phyloP scores from a whole-genome alignment of 202 grass and related monocot species.

The Zizania palustris region DNA sequence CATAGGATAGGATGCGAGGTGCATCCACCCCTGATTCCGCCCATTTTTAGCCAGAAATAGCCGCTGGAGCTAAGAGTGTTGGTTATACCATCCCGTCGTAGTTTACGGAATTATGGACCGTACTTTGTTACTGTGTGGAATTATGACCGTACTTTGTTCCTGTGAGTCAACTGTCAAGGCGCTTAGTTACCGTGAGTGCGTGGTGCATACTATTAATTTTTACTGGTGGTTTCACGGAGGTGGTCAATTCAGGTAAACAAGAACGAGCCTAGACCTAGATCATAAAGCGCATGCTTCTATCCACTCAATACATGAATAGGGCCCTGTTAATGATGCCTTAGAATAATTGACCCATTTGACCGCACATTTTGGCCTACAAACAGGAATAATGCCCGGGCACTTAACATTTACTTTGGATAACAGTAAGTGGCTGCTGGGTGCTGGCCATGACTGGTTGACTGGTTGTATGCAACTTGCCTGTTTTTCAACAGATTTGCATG shows the following conservation, averaged over 20 bases:
- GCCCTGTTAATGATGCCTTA: slow-evolving; percentile 23
- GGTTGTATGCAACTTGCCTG: neutral
- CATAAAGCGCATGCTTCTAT: neutral
- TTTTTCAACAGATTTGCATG: slow-evolving; percentile 9
- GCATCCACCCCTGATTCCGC: slow-evolving; percentile 29
- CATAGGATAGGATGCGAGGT: slow-evolving; percentile 2
- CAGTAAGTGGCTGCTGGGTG: slow-evolving; percentile 25
- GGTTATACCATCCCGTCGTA: neutral
- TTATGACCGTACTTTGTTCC: neutral
- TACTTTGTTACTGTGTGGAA: slow-evolving; percentile 13
- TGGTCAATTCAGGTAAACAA: slow-evolving; percentile 29
- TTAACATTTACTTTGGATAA: slow-evolving; percentile 36
- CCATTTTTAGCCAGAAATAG: slow-evolving; percentile 22
- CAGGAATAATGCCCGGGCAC: slow-evolving; percentile 1
- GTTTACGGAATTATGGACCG: slow-evolving; percentile 1
- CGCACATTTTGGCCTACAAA: neutral
- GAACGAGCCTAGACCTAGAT: slow-evolving; percentile 33
- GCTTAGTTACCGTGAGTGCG: neutral
- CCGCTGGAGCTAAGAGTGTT: neutral
- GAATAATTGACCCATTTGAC: slow-evolving; percentile 18
- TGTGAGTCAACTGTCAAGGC: neutral
- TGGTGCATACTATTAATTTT: slow-evolving; percentile 5
- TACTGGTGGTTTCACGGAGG: slow-evolving; percentile 4
- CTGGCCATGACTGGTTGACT: slow-evolving; percentile 2
- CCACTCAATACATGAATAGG: neutral